Evolutionary conservation across 2,329 filamentous ascomycete genomes (phyloP).

Genomic region (Diaporthe citriasiana): DNA sequence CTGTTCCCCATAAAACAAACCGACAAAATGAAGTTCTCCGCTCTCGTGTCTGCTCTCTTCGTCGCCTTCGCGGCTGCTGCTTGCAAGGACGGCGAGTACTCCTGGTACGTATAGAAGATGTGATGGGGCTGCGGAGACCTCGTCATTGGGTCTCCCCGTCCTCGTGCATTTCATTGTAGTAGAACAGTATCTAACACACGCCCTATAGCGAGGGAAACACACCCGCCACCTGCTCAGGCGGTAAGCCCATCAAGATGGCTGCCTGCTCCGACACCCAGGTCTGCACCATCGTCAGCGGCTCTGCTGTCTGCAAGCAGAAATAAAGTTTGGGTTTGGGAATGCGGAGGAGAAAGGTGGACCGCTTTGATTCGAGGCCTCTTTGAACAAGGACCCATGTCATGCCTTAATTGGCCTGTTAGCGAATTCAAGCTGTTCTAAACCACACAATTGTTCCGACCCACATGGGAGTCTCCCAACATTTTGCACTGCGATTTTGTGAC

Average conservation of each 20-base stretch:
- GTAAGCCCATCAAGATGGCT: neutral
- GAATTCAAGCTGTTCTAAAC: neutral
- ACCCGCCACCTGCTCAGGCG: conserved; percentile 7
- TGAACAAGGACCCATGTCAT: neutral
- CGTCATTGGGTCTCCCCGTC: neutral
- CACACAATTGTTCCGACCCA: neutral
- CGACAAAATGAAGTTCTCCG: conserved; percentile 33
- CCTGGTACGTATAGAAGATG: neutral
- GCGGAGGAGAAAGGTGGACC: neutral
- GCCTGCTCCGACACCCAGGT: neutral
- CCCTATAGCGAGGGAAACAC: conserved; percentile 2
- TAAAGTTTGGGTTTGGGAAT: neutral
- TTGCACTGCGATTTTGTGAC: neutral
- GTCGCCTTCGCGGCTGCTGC: conserved; percentile 30
- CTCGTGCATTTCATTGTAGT: neutral
- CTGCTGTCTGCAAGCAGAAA: conserved; percentile 1
- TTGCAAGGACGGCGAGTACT: conserved; percentile 16
- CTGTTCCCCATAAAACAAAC: conserved; percentile 4
- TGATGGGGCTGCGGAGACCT: too few relatives aligned
- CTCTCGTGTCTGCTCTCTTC: conserved; percentile 29
- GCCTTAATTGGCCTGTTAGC: conserved; percentile 15
- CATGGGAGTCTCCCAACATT: neutral
- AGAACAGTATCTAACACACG: neutral
- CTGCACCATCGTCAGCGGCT: neutral
- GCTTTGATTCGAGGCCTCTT: neutral